These are phyloP conservation scores for Malus orientalis DNA, from an alignment of 306 rosid genomes.

Conservation along the genomic window DNA sequence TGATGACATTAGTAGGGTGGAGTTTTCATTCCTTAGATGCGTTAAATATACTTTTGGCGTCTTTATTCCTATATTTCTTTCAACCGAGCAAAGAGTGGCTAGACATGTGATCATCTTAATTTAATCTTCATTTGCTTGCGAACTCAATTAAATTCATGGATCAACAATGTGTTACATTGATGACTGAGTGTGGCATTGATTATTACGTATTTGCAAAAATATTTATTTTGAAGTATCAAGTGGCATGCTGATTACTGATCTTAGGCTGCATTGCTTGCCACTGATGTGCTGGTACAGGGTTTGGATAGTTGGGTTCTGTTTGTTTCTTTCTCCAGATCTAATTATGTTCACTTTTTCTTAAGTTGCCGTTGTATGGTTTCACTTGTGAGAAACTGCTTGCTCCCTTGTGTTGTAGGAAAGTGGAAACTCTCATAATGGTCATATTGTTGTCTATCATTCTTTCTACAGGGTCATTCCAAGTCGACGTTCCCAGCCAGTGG, in stretches of 20 bases:
- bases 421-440: background rate
- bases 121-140: background rate
- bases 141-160: background rate
- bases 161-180: background rate
- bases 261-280: background rate
- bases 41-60: background rate
- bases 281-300: background rate
- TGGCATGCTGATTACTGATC: background rate
- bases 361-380: background rate
- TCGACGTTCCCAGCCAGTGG: slow-evolving; percentile 66
- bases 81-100: background rate
- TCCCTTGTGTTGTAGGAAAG: background rate
- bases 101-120: background rate
- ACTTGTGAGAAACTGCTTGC: background rate
- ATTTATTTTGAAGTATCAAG: background rate
- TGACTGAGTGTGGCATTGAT: background rate
- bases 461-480: slow-evolving; percentile 77
- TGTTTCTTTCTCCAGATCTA: background rate
- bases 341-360: background rate
- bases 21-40: background rate
- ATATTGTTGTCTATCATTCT: background rate
- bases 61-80: background rate
- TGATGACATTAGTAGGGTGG: background rate
- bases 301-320: background rate
- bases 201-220: background rate